Conservation (phyloP, 2,329 filamentous ascomycete genomes). For the Botryosphaeria agaves region DNA sequence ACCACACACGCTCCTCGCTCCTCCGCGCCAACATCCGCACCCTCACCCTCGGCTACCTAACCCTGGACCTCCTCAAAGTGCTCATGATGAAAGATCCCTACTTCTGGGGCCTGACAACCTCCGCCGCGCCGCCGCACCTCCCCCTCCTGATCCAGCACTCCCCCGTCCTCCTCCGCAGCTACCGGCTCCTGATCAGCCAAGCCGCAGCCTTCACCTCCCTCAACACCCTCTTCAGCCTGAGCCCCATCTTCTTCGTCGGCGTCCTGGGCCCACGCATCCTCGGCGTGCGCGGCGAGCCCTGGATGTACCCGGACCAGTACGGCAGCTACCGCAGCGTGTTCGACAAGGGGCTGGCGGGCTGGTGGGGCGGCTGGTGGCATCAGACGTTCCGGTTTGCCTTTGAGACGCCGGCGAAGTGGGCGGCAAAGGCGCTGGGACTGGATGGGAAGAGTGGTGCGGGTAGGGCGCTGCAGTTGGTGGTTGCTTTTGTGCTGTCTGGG, state of each 20-base stretch:
- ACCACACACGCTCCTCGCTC: conserved; percentile 15
- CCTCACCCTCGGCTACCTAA: conserved; percentile 42
- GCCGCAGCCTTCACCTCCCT: conserved; percentile 43
- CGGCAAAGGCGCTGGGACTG: conserved; percentile 17
- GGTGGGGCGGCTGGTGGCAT: conserved; percentile 84
- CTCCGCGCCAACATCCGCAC: conserved; percentile 16
- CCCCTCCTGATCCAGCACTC: conserved; percentile 25
- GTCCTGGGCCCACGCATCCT: conserved; percentile 40
- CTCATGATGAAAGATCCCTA: conserved; percentile 62
- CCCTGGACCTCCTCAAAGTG: conserved; percentile 53
- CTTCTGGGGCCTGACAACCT: conserved; percentile 43
- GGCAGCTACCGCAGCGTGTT: conserved; percentile 36
- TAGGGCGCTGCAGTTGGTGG: conserved; percentile 21
- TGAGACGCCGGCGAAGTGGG: conserved; percentile 36
- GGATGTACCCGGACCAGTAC: conserved; percentile 44
- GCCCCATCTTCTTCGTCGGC: conserved; percentile 42
- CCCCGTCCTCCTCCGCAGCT: conserved; percentile 29
- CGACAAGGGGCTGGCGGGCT: conserved; percentile 57
- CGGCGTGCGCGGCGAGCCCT: conserved; percentile 41
- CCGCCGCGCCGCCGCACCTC: conserved; percentile 16
- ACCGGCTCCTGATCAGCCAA: conserved; percentile 40
- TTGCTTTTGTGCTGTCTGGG: conserved; percentile 50
- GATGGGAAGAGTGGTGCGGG: conserved; percentile 17
- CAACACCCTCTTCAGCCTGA: conserved; percentile 39
- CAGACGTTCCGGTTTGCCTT: conserved; percentile 71